phyloP scores from a whole-genome alignment of 306 rosid genomes.

The Rosa persica region DNA sequence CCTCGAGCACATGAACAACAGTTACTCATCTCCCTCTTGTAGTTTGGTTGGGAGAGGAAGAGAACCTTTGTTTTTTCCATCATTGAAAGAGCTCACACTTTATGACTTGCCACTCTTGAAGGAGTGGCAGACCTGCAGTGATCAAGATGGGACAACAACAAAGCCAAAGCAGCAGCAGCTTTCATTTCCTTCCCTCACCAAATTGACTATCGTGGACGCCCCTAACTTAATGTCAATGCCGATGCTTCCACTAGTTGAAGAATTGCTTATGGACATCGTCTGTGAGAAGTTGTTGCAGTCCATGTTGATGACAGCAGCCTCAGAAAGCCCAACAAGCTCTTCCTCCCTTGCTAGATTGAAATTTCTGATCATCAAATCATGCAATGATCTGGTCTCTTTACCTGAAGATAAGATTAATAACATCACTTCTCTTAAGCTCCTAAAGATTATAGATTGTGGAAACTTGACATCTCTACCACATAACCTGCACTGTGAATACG shows the following conservation, averaged over 20 bases:
- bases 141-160: neutral
- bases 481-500: neutral
- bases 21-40: neutral
- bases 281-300: neutral
- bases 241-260: neutral
- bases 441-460: neutral
- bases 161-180: neutral
- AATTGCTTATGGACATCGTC: neutral
- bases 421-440: neutral
- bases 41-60: neutral
- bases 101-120: neutral
- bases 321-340: neutral
- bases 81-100: constrained; percentile 4
- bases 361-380: neutral
- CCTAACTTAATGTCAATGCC: neutral
- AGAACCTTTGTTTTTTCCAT: neutral
- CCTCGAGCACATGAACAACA: neutral
- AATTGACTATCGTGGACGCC: neutral
- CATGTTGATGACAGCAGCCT: neutral
- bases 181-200: constrained; percentile 5
- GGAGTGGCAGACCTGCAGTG: neutral
- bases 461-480: neutral
- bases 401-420: neutral
- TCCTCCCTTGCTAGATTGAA: neutral
- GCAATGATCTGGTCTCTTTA: neutral